Conservation (phyloP, 2,329 filamentous ascomycete species). For the Penicillium sp. region DNA sequence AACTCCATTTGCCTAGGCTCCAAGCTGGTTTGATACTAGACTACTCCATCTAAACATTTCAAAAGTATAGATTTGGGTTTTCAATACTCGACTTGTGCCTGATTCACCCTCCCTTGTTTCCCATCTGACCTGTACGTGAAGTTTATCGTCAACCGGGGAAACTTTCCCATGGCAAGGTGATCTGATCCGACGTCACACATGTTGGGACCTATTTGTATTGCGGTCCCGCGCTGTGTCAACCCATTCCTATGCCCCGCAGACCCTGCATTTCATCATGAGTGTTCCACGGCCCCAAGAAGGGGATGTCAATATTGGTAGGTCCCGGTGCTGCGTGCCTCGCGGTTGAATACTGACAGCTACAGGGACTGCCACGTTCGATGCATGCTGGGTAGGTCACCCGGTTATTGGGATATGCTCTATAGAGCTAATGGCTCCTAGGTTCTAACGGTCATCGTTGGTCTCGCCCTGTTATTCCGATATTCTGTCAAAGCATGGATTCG, state of each 20-base stretch:
- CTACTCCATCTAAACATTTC: neutral
- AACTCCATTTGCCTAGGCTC: too few species aligned
- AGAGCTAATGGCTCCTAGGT: constrained; percentile 9
- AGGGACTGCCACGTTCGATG: constrained; percentile 19
- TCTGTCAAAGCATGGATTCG: constrained; percentile 32
- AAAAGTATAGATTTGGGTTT: neutral
- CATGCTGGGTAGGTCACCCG: constrained; percentile 19
- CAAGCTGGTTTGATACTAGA: neutral
- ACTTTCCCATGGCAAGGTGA: neutral
- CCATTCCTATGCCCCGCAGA: neutral
- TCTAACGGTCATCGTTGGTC: constrained; percentile 21
- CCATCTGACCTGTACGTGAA: constrained; percentile 17
- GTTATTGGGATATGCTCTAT: too few species aligned
- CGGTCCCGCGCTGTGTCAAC: neutral
- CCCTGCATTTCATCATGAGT: constrained; percentile 13
- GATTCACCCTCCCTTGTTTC: constrained; percentile 21
- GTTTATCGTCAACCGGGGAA: constrained; percentile 1
- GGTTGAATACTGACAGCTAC: neutral
- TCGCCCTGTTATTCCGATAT: constrained; percentile 24
- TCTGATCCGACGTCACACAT: neutral
- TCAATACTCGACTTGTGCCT: neutral
- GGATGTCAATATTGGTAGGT: constrained; percentile 24
- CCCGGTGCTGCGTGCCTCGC: neutral
- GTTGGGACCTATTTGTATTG: constrained; percentile 6
- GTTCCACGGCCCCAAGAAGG: constrained; percentile 21